Evolutionary conservation across 108 stramenopile genomes (phyloP), one percentile per base, ranked within the genome.

Genomic region (Stephanodiscus triporus): DNA sequence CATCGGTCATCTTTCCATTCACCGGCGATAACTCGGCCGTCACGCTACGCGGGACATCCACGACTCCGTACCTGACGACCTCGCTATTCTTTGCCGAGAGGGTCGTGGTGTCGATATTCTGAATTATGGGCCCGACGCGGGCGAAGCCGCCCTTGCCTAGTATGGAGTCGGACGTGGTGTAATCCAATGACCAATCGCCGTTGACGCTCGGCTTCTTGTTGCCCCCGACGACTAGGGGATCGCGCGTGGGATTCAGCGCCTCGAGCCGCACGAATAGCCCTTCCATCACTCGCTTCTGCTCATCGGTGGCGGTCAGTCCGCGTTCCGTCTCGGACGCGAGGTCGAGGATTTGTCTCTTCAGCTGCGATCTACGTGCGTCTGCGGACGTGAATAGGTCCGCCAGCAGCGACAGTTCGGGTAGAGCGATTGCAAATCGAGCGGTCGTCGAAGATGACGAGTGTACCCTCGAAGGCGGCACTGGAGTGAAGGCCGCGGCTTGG

Each of bases 141-240:
- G 81, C 77, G 51, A 84, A 76, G 0, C 78, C 80, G 14, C 84
- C 80, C 47, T 80, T 83, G 6, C 84, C 82, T 14, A 82, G 40
- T 32, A 85, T 85, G 17, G 78, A 69, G 36, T 78, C 82, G 2
- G 82, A 85, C 6, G 86, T 87, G 14, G 86, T 83, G 56, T 78
- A 87, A 24, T 78, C 77, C 51, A 87, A 43, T 5, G 79, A 78
- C 86, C 86, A 87, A 47, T 82, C 60, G 38, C 81, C 83, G 57
- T 86, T 86, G 37, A 86, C 73, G 24, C 59, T 72, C 17, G 72
- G 36, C n/a, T 71, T 66, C 29, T 83, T 76, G 4, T 50, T 50
- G 27, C 40, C 38, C 6, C 27, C 29, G 45, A 20, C 14, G 11
- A 56, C 43, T 22, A 86, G 55, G 24, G 86, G 83, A 32, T 73